Base-by-base conservation (phyloP, 805 yeast genomes). In the Hanseniaspora jakobsenii region DNA sequence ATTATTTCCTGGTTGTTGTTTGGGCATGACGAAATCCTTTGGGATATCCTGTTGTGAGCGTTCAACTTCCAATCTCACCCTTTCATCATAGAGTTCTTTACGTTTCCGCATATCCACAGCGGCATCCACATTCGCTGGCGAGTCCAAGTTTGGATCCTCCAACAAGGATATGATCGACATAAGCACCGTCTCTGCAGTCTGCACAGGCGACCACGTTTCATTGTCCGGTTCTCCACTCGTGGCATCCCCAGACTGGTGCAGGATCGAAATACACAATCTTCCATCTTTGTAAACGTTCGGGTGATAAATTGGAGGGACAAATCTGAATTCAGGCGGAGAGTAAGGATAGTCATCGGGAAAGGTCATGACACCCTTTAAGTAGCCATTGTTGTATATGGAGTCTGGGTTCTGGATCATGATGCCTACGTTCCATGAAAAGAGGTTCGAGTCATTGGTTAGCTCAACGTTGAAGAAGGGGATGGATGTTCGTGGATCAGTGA, bases 121-220 rank as follows among this genome's bases (percentile, higher is more conserved):
- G 14, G 97, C 97, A 61, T 89, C 97, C 40, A 89, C 87, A 61
- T 89, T 89, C 5, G 97, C 97, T 6, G 97, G 96, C 1, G 95
- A 83, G 49, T 77, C 74, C 48, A 83, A 79, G 64, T 89, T 89
- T 44, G 97, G 97, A 61, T 89, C 96, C 56, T 86, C 94, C 54
- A 89, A 71, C 42, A 89, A 70, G 7, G 95, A 85, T 16, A 89
- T 81, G 51, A 89, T 87, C 27, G 94, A 82, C 45, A 89, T 81
- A 55, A 89, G 71, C 8, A 89, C 95, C 26, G 82, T 70, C 63
- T 89, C 96, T 8, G 85, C 96, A 19, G 91, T 80, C 66, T 87
- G 95, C 2, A 84, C 91, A 2, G 87, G 93, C 17, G 82, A 75
- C 96, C 96, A 86, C 16, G 94, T 86, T 65, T 87, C 96, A 47